phyloP scores from a whole-genome alignment of 2,329 filamentous ascomycete species.

The Aspergillus sp. region DNA sequence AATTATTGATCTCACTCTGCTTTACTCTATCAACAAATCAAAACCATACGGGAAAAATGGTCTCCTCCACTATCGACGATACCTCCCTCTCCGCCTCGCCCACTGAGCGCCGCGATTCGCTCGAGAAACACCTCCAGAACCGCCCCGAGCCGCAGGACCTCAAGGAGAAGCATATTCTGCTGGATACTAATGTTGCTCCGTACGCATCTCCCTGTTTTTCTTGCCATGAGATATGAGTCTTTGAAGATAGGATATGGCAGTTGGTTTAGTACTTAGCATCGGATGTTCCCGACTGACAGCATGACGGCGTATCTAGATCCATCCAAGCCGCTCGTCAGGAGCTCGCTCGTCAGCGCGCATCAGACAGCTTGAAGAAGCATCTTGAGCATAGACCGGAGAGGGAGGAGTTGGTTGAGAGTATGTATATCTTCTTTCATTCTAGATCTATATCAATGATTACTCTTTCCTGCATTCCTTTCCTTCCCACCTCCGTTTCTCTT shows the following conservation, averaged over 20 bases:
- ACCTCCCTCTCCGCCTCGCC: slow-evolving; percentile 55
- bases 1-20: background rate
- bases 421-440: slow-evolving; percentile 14
- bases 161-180: slow-evolving; percentile 67
- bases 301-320: slow-evolving; percentile 42
- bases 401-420: slow-evolving; percentile 77
- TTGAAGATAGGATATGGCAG: too few relatives aligned
- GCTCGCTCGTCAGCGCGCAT: slow-evolving; percentile 63
- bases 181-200: slow-evolving; percentile 67
- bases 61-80: slow-evolving; percentile 50
- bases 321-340: slow-evolving; percentile 63
- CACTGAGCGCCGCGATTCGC: slow-evolving; percentile 61
- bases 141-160: slow-evolving; percentile 67
- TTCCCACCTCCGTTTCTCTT: background rate
- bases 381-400: slow-evolving; percentile 65
- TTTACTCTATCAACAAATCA: background rate
- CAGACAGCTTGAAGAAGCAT: slow-evolving; percentile 64
- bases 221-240: too few relatives aligned
- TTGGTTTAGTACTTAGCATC: too few relatives aligned
- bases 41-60: background rate
- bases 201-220: slow-evolving; percentile 37
- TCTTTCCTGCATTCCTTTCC: background rate
- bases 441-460: background rate
- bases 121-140: slow-evolving; percentile 70
- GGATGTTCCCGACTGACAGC: too few relatives aligned